Percentiles rank a stretch among this genome's conserved stretches.
These are phyloP conservation scores for Cenchrus purpureus DNA, from an alignment of 176 grass and related monocot genomes.

Conservation along the genomic window DNA sequence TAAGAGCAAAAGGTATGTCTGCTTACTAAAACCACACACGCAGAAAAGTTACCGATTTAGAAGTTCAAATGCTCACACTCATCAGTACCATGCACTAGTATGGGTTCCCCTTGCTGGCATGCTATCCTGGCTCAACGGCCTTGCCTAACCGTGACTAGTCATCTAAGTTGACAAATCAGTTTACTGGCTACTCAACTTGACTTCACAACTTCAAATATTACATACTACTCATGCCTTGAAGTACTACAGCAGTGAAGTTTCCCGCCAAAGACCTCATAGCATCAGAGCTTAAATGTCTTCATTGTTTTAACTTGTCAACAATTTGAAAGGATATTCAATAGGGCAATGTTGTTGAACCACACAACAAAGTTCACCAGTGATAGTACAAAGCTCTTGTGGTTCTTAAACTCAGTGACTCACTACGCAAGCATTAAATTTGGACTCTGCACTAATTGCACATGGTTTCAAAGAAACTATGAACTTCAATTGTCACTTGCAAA, in stretches of 20 bases:
- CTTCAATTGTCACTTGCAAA: conserved; percentile 17
- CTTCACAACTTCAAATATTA: not conserved
- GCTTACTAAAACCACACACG: not conserved
- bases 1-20: not conserved
- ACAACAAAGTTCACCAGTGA: not conserved
- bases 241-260: not conserved
- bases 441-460: not conserved
- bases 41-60: conserved; percentile 26
- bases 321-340: not conserved
- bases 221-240: not conserved
- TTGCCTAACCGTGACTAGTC: not conserved
- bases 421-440: not conserved
- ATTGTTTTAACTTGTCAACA: not conserved
- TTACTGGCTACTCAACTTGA: not conserved
- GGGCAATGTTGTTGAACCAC: not conserved
- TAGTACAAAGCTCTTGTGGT: not conserved
- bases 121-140: not conserved
- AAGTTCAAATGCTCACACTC: not conserved
- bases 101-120: not conserved
- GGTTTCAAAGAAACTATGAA: not conserved
- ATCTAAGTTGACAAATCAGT: not conserved
- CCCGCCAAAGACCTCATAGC: not conserved
- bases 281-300: not conserved
- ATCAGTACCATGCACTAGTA: not conserved
- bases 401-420: conserved; percentile 10